Base-by-base conservation (phyloP, 176 grass and related monocot species). In the Leersia perrieri region DNA sequence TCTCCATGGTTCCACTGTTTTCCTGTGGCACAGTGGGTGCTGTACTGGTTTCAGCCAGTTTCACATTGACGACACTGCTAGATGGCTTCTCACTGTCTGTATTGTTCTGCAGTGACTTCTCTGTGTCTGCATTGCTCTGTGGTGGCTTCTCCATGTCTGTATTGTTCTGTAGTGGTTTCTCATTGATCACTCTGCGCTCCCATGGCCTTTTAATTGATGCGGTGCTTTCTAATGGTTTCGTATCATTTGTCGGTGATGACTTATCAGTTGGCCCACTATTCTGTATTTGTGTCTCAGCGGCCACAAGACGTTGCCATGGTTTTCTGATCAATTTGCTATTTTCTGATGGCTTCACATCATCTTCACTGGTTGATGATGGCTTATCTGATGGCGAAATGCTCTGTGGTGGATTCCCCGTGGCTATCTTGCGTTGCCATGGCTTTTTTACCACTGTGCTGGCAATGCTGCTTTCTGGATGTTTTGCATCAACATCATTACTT, bases 281-380 rank as follows among this genome's bases (percentile, higher is more conserved):
- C 47, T 82, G 83, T 45, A 38, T 71, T 66, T 81, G 83, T 58
- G 71, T 82, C 73, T 82, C 88, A 77, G 83, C 68, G 68, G 49
- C 60, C 47, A 53, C 68, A 66, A 15, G 7, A 36, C 20, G 79
- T 78, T 90, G 82, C 88, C 88, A 90, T 78, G 88, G 36, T 66
- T 73, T 90, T 73, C 82, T 78, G 0, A 33, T 20, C 60, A 72
- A 60, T 73, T 78, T 73, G 73, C 79, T 49, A 22, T 31, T 78
- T 82, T 82, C 88, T 82, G 68, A 78, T 82, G 79, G 62, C 38
- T 86, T 90, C 49, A 30, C 35, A 68, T 78, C 74, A 78, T 78
- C 83, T 67, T 34, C 12, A 60, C 72, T 82, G 18, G 67, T 63
- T 34, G 31, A 44, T 74, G 83, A 64, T 68, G 45, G 36, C 67